Base-by-base conservation (phyloP, 371 early-diverging fungal genomes). In the Mortierella sp. region DNA sequence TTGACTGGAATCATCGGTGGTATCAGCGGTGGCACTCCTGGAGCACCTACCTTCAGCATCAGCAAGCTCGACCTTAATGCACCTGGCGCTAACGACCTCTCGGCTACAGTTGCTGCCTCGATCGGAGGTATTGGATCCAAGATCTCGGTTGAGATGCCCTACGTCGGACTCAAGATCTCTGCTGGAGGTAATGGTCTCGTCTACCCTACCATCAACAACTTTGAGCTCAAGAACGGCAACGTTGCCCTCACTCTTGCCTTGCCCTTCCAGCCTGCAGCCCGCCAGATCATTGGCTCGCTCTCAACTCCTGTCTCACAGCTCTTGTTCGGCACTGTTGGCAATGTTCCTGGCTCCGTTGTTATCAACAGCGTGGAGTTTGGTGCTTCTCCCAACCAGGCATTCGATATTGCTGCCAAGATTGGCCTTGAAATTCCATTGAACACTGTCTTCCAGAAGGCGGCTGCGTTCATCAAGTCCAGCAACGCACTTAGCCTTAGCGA, bases 131-230 rank as follows among this genome's bases (percentile, higher is more conserved):
- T 69, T 54, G 76, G 66, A 2, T 76, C 76, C 55, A 76, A 76
- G 66, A 69, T 76, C 70, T 76, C 76, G 13, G 70, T 69, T 49
- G 54, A 76, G 50, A 69, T 76, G 76, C 76, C 76, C 19, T 76
- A 76, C 51, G 48, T 69, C 30, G 70, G 63, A 34, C 63, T 69
- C 30, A 13, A 61, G 50, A 47, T 76, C 49, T 43, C 62, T 51
- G 76, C 62, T 19, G 62, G 51, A 13, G 76, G 70, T n/a, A 7
- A 19, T n/a, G 62, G 66, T 10, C 46, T 76, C 47, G 65, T 76
- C 19, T 58, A 50, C 39, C 76, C 76, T 14, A 61, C 65, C 12
- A 61, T 76, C 59, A 76, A 69, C 63, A 76, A 76, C 70, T 65
- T 76, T 55, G 62, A 69, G 56, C 70, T 76, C 61, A 43, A 26